These are phyloP conservation scores for Massarina eburnea DNA, from an alignment of 2,329 filamentous ascomycete species.

Conservation along the genomic window DNA sequence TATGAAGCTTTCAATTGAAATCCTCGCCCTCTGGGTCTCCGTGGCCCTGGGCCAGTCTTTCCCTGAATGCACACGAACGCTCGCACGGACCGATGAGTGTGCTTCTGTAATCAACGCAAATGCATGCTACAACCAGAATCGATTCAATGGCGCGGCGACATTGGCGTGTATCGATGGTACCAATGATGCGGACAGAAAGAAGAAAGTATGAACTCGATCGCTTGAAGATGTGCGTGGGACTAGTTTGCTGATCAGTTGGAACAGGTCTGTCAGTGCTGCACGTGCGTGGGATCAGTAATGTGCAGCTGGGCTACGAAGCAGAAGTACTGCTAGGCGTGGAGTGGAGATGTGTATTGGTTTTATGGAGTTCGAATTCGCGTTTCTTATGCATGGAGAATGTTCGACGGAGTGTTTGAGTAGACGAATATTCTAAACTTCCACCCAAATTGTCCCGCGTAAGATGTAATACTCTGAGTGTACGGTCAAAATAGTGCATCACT, in stretches of 20 bases:
- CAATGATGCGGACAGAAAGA: conserved; percentile 21
- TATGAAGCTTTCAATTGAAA: conserved; percentile 7
- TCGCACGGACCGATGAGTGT: conserved; percentile 30
- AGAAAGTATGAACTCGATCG: conserved; percentile 20
- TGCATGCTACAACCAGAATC: conserved; percentile 34
- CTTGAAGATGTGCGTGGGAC: background rate
- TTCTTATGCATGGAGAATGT: too few species aligned
- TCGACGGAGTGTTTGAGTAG: too few species aligned
- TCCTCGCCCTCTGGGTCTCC: conserved; percentile 13
- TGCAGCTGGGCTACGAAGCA: conserved; percentile 30
- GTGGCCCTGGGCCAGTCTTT: conserved; percentile 17
- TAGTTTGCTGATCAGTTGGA: background rate
- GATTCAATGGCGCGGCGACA: conserved; percentile 23
- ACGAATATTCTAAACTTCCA: too few species aligned
- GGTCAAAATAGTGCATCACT: too few species aligned
- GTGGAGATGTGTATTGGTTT: too few species aligned
- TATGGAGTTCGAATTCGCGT: too few species aligned
- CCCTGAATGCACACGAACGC: conserved; percentile 25
- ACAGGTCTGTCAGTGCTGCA: conserved; percentile 35
- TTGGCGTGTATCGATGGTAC: conserved; percentile 30
- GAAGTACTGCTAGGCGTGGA: conserved; percentile 18
- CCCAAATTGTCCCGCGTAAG: too few species aligned
- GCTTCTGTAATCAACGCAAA: conserved; percentile 35
- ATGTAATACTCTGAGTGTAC: too few species aligned
- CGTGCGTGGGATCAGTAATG: conserved; percentile 33